phyloP scores from a whole-genome alignment of 1,284 basidiomycete species.

The Trametes hirsuta region DNA sequence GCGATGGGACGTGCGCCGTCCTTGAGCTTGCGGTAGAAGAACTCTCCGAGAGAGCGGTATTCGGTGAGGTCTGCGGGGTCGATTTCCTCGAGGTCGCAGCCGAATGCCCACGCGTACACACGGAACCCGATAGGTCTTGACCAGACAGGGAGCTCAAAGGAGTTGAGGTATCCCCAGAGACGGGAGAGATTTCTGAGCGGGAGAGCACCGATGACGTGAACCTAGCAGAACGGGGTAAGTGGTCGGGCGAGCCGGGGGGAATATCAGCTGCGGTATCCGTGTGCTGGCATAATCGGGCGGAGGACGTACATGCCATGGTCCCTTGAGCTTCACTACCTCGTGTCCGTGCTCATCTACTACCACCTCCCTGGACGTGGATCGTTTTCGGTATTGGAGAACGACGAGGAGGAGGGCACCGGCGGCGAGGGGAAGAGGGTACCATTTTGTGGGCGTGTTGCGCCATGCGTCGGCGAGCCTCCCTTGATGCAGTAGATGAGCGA shows the following conservation, averaged over 20 bases:
- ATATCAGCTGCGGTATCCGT: not conserved
- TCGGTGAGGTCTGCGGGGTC: conserved; percentile 76
- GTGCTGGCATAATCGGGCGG: not conserved
- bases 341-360: conserved; percentile 75
- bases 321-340: conserved; percentile 77
- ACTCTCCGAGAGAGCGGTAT: conserved; percentile 88
- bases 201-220: conserved; percentile 94
- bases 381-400: conserved; percentile 79
- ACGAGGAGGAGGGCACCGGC: conserved; percentile 89
- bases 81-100: conserved; percentile 93
- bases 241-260: not conserved
- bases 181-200: conserved; percentile 94
- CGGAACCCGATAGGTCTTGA: conserved; percentile 88
- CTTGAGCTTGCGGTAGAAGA: conserved; percentile 93
- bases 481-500: conserved; percentile 18
- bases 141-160: conserved; percentile 92
- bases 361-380: conserved; percentile 58
- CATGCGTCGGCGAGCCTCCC: conserved; percentile 70
- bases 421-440: conserved; percentile 94
- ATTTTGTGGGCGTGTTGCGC: conserved; percentile 88
- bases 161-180: conserved; percentile 96
- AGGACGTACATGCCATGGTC: conserved; percentile 90
- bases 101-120: conserved; percentile 87
- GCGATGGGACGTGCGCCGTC: conserved; percentile 84
- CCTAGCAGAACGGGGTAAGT: conserved; percentile 48